These are phyloP conservation scores for Nidularia pulvinata DNA, from an alignment of 768 basidiomycete genomes.

Conservation along the genomic window DNA sequence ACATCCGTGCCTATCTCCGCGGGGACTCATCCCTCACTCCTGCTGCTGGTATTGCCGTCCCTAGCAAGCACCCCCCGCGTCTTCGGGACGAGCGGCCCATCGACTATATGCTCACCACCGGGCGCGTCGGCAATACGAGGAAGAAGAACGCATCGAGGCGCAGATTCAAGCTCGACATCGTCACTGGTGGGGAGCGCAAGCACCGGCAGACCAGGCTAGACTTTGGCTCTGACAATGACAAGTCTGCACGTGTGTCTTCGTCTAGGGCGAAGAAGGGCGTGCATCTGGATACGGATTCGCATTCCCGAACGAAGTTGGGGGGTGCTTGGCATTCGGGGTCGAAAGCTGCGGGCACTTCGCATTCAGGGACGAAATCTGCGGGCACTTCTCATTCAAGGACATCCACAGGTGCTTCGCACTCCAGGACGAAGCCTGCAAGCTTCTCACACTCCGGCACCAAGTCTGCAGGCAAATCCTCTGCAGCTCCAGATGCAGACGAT, in stretches of 20 bases:
- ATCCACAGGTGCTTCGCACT: no score
- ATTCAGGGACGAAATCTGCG: no score
- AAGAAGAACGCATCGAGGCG: conserved; percentile 8
- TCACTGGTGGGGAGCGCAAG: conserved; percentile 27
- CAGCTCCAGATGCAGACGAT: neutral
- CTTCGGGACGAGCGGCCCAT: conserved; percentile 52
- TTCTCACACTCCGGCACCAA: no score
- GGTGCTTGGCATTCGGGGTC: no score
- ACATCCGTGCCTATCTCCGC: conserved; percentile 28
- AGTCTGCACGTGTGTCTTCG: conserved; percentile 27
- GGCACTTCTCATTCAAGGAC: no score
- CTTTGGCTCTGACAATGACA: conserved; percentile 44
- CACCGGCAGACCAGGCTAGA: neutral
- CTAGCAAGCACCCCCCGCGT: conserved; percentile 4
- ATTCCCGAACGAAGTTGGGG: no score
- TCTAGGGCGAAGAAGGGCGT: neutral
- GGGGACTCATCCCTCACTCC: conserved; percentile 7
- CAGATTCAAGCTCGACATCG: conserved; percentile 30
- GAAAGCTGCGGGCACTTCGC: no score
- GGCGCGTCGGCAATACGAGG: conserved; percentile 22
- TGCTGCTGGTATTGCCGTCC: neutral
- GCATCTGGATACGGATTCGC: no score
- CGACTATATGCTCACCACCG: conserved; percentile 66
- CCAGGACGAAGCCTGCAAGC: no score
- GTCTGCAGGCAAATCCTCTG: no score